Evolutionary conservation across 441 rosid species (phyloP).

Genomic region (California macrophylla): DNA sequence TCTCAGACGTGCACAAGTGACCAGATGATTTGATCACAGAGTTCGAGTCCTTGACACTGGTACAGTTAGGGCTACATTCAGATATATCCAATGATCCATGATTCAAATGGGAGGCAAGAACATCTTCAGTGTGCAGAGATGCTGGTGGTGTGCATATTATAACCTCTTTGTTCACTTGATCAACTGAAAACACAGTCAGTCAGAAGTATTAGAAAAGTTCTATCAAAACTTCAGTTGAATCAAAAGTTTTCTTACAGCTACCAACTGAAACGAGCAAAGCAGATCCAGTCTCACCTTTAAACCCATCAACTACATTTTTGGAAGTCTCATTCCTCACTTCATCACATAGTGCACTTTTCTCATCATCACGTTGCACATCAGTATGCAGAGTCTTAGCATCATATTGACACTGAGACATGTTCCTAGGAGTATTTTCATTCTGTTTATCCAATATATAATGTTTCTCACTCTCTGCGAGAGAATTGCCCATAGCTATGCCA

Average conservation of each 20-base stretch:
- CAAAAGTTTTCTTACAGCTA: constrained; percentile 17
- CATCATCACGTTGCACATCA: constrained; percentile 12
- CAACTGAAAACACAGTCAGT: constrained; percentile 16
- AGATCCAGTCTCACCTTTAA: constrained; percentile 17
- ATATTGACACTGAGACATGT: constrained; percentile 25
- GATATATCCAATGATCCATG: constrained; percentile 19
- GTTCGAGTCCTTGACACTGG: constrained; percentile 5
- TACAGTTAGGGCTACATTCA: background rate
- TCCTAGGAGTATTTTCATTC: constrained; percentile 17
- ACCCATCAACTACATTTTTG: constrained; percentile 16
- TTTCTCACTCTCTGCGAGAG: constrained; percentile 22
- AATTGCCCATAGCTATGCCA: constrained; percentile 20
- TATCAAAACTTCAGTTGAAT: too few relatives aligned
- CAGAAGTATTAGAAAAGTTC: constrained; percentile 16
- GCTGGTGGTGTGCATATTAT: constrained; percentile 13
- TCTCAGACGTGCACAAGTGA: constrained; percentile 11
- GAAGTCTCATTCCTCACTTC: constrained; percentile 19
- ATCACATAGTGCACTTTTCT: background rate
- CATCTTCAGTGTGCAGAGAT: constrained; percentile 16
- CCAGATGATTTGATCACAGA: constrained; percentile 14
- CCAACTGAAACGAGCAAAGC: constrained; percentile 14
- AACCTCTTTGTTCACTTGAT: constrained; percentile 20
- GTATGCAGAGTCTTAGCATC: constrained; percentile 17
- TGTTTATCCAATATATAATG: constrained; percentile 21
- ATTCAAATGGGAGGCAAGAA: constrained; percentile 18